phyloP scores from a whole-genome alignment of 768 basidiomycete genomes.

The Podaxis sp. region DNA sequence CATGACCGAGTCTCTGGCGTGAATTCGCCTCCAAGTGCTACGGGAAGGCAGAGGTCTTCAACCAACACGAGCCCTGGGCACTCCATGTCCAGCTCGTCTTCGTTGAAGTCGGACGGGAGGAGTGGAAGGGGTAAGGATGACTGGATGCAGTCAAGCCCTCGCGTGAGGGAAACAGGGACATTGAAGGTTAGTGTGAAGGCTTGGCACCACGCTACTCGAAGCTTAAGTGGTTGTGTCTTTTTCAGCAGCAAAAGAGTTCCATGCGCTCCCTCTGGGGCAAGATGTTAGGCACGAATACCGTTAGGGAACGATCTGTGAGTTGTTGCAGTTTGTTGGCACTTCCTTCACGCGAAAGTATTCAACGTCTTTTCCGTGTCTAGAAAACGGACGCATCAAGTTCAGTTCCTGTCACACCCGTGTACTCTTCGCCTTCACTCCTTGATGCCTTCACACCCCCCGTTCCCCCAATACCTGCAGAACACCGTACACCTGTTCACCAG shows the following conservation, averaged over 20 bases:
- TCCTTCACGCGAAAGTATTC: conserved; percentile 14
- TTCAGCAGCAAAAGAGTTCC: conserved; percentile 55
- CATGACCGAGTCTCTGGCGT: conserved; percentile 28
- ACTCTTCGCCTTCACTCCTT: conserved; percentile 34
- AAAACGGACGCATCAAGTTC: conserved; percentile 50
- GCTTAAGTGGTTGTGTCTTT: neutral
- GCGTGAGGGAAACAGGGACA: conserved; percentile 20
- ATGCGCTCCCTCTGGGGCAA: conserved; percentile 78
- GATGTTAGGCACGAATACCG: conserved; percentile 67
- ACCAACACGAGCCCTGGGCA: neutral
- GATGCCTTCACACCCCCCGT: conserved; percentile 51
- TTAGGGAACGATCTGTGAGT: conserved; percentile 70
- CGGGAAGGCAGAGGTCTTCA: conserved; percentile 3
- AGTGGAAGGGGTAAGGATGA: neutral
- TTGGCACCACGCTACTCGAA: neutral
- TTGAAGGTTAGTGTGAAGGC: conserved; percentile 45
- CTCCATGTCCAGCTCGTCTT: neutral
- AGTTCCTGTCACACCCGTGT: conserved; percentile 34
- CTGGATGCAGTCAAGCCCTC: conserved; percentile 14
- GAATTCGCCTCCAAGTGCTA: conserved; percentile 1
- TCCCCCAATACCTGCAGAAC: conserved; percentile 49
- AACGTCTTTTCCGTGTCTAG: conserved; percentile 29
- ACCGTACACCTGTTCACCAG: conserved; percentile 39
- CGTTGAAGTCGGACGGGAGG: neutral
- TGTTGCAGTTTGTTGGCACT: conserved; percentile 14